Base-by-base conservation (phyloP, 768 basidiomycete genomes). In the Tulasnella sp. region DNA sequence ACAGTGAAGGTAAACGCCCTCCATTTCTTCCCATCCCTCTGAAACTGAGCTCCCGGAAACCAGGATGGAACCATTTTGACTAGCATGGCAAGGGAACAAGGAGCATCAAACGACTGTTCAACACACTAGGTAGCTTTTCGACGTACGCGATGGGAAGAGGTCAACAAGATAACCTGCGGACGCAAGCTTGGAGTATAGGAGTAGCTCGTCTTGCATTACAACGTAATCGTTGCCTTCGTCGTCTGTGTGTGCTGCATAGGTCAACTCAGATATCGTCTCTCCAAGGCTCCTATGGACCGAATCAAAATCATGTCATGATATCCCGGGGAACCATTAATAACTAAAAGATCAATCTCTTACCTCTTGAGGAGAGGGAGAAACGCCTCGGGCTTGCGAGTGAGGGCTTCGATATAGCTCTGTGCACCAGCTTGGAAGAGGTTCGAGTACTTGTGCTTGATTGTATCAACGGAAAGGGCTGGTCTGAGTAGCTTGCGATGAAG, bases 31-130 rank as follows among this genome's bases (percentile, higher is more conserved):
- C 70, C 73, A 17, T 59, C 22, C n/a, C 66, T 19, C 29, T 72
- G 14, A 47, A 74, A 75, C 11, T 65, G 70, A 16, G 73, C 70
- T 29, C 69, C 62, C 5, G 75, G 75, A 5, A 74, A 32, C 73
- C 73, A 75, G 1, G 11, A 14, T 29, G 75, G 75, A 19, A 75
- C 41, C 17, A 67, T 62, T 41, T 52, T 69, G 4, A 75, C 74
- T 75, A 7, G 7, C n/a, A n/a, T n/a, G n/a, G 11, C 11, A 7
- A 22, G 1, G 17, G 17, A 7, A 16, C 22, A 22, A 5, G 44
- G 11, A n/a, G n/a, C n/a, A n/a, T 12, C 19, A n/a, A 7, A 1
- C 19, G 17, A 7, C 2, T 47, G 40, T 40, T 40, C 16, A 14
- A 7, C n/a, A n/a, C n/a, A n/a, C n/a, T n/a, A n/a, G 44, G 17